Conservation (phyloP, 2,329 filamentous ascomycete genomes). For the Microdochium trichocladiopsis region DNA sequence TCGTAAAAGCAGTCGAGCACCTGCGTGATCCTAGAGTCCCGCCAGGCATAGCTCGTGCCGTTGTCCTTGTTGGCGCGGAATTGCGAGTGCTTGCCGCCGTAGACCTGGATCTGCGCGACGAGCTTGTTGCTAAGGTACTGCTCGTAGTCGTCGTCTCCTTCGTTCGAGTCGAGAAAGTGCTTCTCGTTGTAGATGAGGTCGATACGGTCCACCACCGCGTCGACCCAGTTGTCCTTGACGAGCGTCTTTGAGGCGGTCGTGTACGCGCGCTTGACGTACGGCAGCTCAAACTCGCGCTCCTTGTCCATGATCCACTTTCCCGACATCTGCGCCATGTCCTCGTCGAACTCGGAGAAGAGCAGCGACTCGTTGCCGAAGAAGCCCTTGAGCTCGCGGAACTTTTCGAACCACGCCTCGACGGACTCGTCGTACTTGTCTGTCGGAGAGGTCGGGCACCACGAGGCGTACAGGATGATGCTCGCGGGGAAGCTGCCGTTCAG, state of each 20-base stretch:
- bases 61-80: conserved; percentile 32
- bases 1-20: conserved; percentile 37
- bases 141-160: conserved; percentile 17
- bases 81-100: conserved; percentile 34
- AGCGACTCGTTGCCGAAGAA: neutral
- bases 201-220: conserved; percentile 27
- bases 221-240: conserved; percentile 28
- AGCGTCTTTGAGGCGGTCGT: conserved; percentile 33
- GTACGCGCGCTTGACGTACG: conserved; percentile 40
- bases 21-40: conserved; percentile 31
- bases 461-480: conserved; percentile 37
- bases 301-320: conserved; percentile 37
- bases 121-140: conserved; percentile 30
- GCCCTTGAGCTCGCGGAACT: conserved; percentile 16
- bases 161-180: neutral
- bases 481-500: conserved; percentile 15
- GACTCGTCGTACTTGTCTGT: conserved; percentile 25
- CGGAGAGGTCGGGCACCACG: conserved; percentile 34
- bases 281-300: conserved; percentile 37
- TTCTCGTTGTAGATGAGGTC: conserved; percentile 18
- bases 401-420: conserved; percentile 28
- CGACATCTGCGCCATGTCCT: conserved; percentile 37
- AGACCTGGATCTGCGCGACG: conserved; percentile 35
- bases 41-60: conserved; percentile 39
- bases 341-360: conserved; percentile 19